Evolutionary conservation across 164 flowering plant species (phyloP).

Genomic region (Umbilicus rupestris): DNA sequence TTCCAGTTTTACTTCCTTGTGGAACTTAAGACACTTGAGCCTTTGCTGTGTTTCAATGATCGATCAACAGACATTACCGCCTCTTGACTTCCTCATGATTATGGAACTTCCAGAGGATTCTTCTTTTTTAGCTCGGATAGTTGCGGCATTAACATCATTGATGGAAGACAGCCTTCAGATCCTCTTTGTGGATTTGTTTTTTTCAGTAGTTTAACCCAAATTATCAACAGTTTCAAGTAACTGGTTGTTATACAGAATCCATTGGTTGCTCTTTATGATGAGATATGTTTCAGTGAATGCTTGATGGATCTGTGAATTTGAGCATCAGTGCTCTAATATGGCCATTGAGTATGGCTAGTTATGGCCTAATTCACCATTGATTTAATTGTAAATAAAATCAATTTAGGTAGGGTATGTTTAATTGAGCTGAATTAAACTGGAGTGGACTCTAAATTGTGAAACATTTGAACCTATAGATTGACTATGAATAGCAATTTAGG

Average conservation of each 20-base stretch:
- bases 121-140: conserved; percentile 60
- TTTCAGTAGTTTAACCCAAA: not conserved
- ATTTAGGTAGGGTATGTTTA: too few relatives aligned
- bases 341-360: too few relatives aligned
- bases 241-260: not conserved
- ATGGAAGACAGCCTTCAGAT: not conserved
- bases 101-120: conserved; percentile 63
- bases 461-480: not conserved
- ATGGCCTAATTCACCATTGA: too few relatives aligned
- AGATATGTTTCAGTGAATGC: too few relatives aligned
- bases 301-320: too few relatives aligned
- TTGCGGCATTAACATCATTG: conserved; percentile 11
- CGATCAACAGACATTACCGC: conserved; percentile 29
- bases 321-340: too few relatives aligned
- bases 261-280: not conserved
- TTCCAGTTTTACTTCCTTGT: conserved; percentile 44
- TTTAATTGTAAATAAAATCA: too few relatives aligned
- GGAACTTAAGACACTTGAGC: conserved; percentile 44
- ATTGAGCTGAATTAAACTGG: too few relatives aligned
- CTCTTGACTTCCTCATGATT: conserved; percentile 52
- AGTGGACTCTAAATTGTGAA: too few relatives aligned
- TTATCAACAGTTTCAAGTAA: not conserved
- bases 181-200: not conserved
- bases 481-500: not conserved
- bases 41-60: conserved; percentile 38